phyloP scores from a whole-genome alignment of 1,284 basidiomycete species.

The Trametes hirsuta region DNA sequence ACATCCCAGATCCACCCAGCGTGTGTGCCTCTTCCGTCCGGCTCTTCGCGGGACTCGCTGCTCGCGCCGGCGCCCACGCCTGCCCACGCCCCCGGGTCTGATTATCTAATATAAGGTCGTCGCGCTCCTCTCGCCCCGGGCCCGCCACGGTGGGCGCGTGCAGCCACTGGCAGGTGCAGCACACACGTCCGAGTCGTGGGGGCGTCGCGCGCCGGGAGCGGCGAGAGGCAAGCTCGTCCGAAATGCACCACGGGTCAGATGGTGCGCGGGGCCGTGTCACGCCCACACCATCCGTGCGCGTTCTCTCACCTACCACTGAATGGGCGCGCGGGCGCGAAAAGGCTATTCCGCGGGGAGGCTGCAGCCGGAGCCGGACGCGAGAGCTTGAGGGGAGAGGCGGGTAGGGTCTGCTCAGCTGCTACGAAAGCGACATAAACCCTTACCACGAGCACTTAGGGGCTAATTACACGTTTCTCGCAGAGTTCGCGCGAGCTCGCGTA shows the following conservation, averaged over 20 bases:
- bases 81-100: conserved; percentile 9
- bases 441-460: too few species aligned
- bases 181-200: not conserved
- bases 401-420: too few species aligned
- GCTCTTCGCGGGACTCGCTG: conserved; percentile 31
- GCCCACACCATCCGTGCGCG: conserved; percentile 1
- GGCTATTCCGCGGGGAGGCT: conserved; percentile 20
- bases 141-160: not conserved
- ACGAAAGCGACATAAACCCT: too few species aligned
- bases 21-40: conserved; percentile 16
- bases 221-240: not conserved
- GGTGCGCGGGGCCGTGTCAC: conserved; percentile 3
- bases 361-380: conserved; percentile 9
- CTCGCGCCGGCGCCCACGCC: not conserved
- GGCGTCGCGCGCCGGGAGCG: conserved; percentile 3
- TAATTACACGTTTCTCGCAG: too few species aligned
- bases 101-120: conserved; percentile 25
- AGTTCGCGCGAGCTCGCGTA: too few species aligned
- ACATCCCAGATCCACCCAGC: conserved; percentile 17
- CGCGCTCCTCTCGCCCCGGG: conserved; percentile 4
- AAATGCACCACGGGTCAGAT: conserved; percentile 15
- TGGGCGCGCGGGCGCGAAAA: conserved; percentile 13
- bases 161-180: too few species aligned
- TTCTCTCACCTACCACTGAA: conserved; percentile 15
- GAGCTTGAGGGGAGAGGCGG: not conserved